Evolutionary conservation across 768 basidiomycete species (phyloP).

Genomic region (Amanita thiersii): DNA sequence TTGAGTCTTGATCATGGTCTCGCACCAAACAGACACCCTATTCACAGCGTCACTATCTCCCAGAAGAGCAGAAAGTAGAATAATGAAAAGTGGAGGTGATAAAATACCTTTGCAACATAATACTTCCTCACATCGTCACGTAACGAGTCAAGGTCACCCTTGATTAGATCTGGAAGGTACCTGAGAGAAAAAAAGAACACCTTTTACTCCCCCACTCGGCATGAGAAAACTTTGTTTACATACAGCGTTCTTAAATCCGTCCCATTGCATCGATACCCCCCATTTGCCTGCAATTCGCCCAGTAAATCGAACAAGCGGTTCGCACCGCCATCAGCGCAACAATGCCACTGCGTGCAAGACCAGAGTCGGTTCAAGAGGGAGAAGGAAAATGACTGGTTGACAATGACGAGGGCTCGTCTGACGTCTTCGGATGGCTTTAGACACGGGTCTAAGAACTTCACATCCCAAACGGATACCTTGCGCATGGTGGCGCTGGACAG

Average conservation of each 20-base stretch:
- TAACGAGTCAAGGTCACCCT: slow-evolving; percentile 91
- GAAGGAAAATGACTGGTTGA: slow-evolving; percentile 81
- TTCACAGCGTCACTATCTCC: no score
- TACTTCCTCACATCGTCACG: slow-evolving; percentile 63
- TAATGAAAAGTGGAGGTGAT: neutral
- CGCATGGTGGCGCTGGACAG: no score
- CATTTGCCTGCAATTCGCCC: slow-evolving; percentile 11
- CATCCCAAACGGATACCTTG: slow-evolving; percentile 29
- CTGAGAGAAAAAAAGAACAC: slow-evolving; percentile 25
- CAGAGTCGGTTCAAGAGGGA: slow-evolving; percentile 58
- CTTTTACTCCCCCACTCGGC: neutral
- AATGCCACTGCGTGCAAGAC: slow-evolving; percentile 39
- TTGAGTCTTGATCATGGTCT: slow-evolving; percentile 76
- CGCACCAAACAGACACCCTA: slow-evolving; percentile 63
- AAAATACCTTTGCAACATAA: slow-evolving; percentile 52
- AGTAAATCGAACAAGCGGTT: slow-evolving; percentile 69
- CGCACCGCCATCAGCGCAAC: slow-evolving; percentile 85
- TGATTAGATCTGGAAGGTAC: slow-evolving; percentile 79
- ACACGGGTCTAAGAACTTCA: slow-evolving; percentile 27
- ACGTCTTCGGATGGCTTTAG: slow-evolving; percentile 6
- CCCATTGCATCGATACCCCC: no score
- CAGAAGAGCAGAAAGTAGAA: neutral
- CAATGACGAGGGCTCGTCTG: slow-evolving; percentile 64
- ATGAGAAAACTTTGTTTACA: neutral
- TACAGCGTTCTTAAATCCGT: neutral